Conservation (phyloP, 2,329 filamentous ascomycete genomes). For the Aspergillus texensis region DNA sequence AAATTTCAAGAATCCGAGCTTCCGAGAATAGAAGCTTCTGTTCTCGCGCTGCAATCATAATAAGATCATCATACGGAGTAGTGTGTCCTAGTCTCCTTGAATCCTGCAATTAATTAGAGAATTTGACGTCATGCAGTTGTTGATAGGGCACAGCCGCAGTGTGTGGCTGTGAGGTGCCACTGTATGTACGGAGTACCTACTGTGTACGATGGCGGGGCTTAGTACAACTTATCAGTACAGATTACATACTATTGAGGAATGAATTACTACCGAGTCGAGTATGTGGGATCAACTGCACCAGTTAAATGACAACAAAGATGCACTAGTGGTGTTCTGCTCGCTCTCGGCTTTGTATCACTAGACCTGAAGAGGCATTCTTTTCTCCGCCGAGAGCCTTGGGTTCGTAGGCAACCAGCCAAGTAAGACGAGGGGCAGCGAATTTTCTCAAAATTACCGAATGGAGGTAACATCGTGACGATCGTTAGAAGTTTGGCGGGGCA, state of each 20-base stretch:
- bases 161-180: background rate
- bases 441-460: constrained; percentile 6
- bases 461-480: constrained; percentile 1
- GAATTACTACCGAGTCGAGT: background rate
- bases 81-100: background rate
- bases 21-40: constrained; percentile 5
- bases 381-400: background rate
- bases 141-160: background rate
- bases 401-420: background rate
- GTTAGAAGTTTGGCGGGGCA: background rate
- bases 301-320: background rate
- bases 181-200: background rate
- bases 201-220: background rate
- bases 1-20: background rate
- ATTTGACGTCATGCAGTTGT: background rate
- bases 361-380: background rate
- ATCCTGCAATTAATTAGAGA: background rate
- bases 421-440: background rate
- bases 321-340: background rate
- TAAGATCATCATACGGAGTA: background rate
- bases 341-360: background rate
- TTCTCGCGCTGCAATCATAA: background rate
- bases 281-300: background rate
- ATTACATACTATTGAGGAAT: no score
- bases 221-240: background rate